phyloP scores from a whole-genome alignment of 1,284 basidiomycete genomes.

The Naganishia liquefaciens region DNA sequence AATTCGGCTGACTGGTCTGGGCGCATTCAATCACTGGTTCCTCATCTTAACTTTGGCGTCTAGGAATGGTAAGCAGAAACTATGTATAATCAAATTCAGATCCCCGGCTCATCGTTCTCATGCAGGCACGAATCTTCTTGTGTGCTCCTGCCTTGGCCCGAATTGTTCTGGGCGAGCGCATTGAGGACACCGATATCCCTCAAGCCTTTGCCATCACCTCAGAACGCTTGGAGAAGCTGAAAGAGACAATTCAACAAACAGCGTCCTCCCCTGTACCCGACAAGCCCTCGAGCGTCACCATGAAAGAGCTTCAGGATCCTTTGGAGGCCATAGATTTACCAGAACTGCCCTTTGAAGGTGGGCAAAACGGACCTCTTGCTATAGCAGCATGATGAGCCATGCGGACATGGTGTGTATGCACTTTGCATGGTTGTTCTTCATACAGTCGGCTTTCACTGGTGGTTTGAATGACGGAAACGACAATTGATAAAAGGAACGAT shows the following conservation, averaged over 20 bases:
- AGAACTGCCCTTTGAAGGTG: background rate
- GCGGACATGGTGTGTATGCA: no score
- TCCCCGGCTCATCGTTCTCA: constrained; percentile 11
- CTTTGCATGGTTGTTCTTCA: no score
- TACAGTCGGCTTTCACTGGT: no score
- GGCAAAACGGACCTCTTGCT: background rate
- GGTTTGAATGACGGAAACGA: no score
- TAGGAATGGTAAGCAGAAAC: constrained; percentile 16
- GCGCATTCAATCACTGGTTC: background rate
- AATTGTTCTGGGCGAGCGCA: constrained; percentile 40
- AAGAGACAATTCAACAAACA: constrained; percentile 4
- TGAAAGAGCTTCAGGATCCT: constrained; percentile 19
- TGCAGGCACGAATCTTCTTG: constrained; percentile 50
- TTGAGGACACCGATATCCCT: constrained; percentile 42
- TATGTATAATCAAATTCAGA: background rate
- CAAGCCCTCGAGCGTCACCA: constrained; percentile 2
- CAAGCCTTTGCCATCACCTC: constrained; percentile 39
- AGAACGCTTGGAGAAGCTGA: constrained; percentile 39
- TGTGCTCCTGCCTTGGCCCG: constrained; percentile 45
- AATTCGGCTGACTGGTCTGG: no score
- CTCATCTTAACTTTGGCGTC: background rate
- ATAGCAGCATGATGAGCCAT: background rate
- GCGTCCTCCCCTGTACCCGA: background rate
- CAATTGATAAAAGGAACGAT: background rate
- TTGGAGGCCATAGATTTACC: background rate